These are phyloP conservation scores for Achaetomiella virescens DNA, from an alignment of 495 filamentous ascomycete species.

Conservation along the genomic window DNA sequence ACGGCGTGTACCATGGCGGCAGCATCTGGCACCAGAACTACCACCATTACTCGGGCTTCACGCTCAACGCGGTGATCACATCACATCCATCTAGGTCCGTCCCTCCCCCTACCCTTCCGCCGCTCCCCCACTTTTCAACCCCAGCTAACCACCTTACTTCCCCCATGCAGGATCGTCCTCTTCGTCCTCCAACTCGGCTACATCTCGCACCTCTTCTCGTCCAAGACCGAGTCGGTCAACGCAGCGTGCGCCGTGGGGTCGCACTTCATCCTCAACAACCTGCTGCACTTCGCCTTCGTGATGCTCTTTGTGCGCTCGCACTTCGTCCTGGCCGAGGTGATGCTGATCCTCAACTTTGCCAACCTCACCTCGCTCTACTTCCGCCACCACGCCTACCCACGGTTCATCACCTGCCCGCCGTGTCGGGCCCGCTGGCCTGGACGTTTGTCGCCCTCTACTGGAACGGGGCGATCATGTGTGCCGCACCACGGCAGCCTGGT, in stretches of 20 bases:
- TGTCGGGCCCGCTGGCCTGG: slow-evolving; percentile 77
- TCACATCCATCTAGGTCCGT: slow-evolving; percentile 70
- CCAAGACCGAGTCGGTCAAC: slow-evolving; percentile 50
- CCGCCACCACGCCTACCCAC: slow-evolving; percentile 60
- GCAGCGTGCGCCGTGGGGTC: slow-evolving; percentile 70
- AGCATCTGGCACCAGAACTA: slow-evolving; percentile 67
- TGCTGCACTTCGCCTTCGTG: slow-evolving; percentile 71
- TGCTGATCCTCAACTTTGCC: slow-evolving; percentile 73
- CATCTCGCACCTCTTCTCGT: slow-evolving; percentile 66
- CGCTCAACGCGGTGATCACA: slow-evolving; percentile 62
- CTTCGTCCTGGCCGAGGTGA: slow-evolving; percentile 66
- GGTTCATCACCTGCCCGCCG: slow-evolving; percentile 67
- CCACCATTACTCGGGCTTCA: slow-evolving; percentile 63
- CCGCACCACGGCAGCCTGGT: slow-evolving; percentile 48
- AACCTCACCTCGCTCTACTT: slow-evolving; percentile 74
- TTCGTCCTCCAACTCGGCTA: slow-evolving; percentile 72
- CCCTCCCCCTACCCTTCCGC: background rate
- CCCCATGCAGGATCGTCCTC: slow-evolving; percentile 61
- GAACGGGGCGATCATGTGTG: slow-evolving; percentile 77
- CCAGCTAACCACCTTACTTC: background rate
- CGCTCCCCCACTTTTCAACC: background rate
- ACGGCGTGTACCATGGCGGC: slow-evolving; percentile 47
- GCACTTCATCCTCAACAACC: slow-evolving; percentile 81
- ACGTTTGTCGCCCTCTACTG: slow-evolving; percentile 77
- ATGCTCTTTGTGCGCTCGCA: slow-evolving; percentile 72